Conservation (phyloP, 306 rosid genomes). For the Biancaea sappan region DNA sequence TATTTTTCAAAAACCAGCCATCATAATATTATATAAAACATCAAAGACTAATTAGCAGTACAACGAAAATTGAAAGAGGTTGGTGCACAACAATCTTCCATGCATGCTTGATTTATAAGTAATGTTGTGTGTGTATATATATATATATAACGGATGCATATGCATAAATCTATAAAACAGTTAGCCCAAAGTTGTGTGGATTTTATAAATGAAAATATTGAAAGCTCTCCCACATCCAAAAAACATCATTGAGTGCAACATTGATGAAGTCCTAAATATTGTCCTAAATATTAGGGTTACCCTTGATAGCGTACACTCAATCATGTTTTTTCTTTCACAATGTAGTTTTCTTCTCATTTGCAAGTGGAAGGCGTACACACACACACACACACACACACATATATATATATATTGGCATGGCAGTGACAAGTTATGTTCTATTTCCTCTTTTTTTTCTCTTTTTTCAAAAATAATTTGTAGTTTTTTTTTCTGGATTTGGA, state of each 20-base stretch:
- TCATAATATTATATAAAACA: too few relatives aligned
- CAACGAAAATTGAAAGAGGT: constrained; percentile 35
- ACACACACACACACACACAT: too few relatives aligned
- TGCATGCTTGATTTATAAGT: background rate
- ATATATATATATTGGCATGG: too few relatives aligned
- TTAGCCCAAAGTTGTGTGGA: constrained; percentile 2
- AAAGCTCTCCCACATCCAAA: constrained; percentile 45
- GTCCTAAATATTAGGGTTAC: background rate
- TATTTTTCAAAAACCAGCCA: too few relatives aligned
- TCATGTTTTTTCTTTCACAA: constrained; percentile 49
- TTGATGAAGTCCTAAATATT: constrained; percentile 51
- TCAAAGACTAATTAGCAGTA: constrained; percentile 20
- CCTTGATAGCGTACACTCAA: constrained; percentile 58
- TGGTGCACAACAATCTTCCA: constrained; percentile 20
- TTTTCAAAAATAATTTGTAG: too few relatives aligned
- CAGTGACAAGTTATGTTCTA: constrained; percentile 3
- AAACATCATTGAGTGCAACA: constrained; percentile 98
- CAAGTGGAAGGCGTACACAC: background rate
- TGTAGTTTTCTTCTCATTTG: background rate
- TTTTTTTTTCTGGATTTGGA: background rate
- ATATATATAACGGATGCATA: constrained; percentile 1
- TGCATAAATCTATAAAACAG: too few relatives aligned
- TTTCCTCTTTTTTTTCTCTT: background rate
- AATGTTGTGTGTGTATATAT: background rate
- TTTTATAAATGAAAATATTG: background rate